Base-by-base conservation (phyloP, 2,329 filamentous ascomycete genomes). In the Calonectria henricotiae region DNA sequence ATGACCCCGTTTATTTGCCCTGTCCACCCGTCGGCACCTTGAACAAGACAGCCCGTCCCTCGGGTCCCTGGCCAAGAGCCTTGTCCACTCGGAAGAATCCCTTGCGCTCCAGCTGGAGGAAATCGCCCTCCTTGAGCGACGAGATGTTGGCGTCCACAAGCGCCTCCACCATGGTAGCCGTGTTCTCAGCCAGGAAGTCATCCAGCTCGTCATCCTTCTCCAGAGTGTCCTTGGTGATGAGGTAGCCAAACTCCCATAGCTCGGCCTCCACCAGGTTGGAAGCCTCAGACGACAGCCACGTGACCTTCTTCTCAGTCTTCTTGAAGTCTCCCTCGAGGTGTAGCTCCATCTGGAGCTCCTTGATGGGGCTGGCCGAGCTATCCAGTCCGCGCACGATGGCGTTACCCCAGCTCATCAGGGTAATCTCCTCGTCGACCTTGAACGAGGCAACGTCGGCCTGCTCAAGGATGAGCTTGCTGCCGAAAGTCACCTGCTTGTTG, bases 401-500 rank as follows among this genome's bases (percentile, higher is more conserved):
- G 79, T 97, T 97, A 76, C 96, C 96, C 96, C 96, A 98, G 82
- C 93, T 93, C 96, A 98, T 98, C 47, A 98, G 88, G 0, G 96
- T 98, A 78, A 98, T 94, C 83, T 98, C 95, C 85, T 98, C 96
- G 79, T 92, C 91, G 70, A 92, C 88, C 77, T 90, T 92, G 84
- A 98, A 97, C 30, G 89, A 89, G 81, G 92, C 92, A 71, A 92
- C 94, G 78, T 98, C 96, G 54, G 88, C 93, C 83, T 98, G 96
- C 80, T 98, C 96, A 63, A 98, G 85, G 71, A 96, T 86, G 74
- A 98, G 86, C 72, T 91, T 88, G 68, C 89, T 88, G 79, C 93
- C 93, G 82, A 92, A 97, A 30, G 90, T 88, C 5, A 98, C 94
- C 84, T 94, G 93, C 89, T 98, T 98, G 77, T 86, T 91, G 70